Conservation (phyloP, 805 yeast species). For the Barnettozyma salicaria region DNA sequence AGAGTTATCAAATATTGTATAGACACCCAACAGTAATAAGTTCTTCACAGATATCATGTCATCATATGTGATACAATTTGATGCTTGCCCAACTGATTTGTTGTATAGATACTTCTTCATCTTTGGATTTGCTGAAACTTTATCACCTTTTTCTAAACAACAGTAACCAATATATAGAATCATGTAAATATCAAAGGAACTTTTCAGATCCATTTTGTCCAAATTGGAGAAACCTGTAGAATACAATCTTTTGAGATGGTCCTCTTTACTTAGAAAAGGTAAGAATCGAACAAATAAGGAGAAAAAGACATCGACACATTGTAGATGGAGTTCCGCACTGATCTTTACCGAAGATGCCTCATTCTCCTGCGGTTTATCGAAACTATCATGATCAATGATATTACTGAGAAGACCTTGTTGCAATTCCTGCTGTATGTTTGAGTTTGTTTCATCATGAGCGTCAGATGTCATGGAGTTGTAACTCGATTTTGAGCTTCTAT, state of each 20-base stretch:
- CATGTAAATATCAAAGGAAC: conserved; percentile 43
- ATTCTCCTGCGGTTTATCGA: background rate
- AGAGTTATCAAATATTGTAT: conserved; percentile 44
- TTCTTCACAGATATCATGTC: conserved; percentile 37
- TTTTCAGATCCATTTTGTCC: conserved; percentile 25
- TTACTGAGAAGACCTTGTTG: background rate
- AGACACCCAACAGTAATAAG: conserved; percentile 40
- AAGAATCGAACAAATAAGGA: conserved; percentile 2
- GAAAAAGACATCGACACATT: conserved; percentile 12
- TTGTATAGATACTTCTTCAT: conserved; percentile 36
- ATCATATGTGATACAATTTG: conserved; percentile 34
- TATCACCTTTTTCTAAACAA: conserved; percentile 38
- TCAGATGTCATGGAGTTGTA: too few relatives aligned
- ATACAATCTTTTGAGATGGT: conserved; percentile 32
- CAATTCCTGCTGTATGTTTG: conserved; percentile 2
- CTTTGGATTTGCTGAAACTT: conserved; percentile 31
- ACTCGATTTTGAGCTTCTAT: too few relatives aligned
- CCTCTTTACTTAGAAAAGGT: conserved; percentile 12
- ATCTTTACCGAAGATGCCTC: background rate
- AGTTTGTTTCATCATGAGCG: background rate
- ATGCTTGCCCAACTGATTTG: conserved; percentile 36
- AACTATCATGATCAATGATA: background rate
- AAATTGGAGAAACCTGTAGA: conserved; percentile 26
- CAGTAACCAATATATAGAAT: conserved; percentile 51
- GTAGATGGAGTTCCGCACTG: conserved; percentile 1